These are phyloP conservation scores for Cladobotryum protrusum DNA, from an alignment of 2,329 filamentous ascomycete species.

Conservation along the genomic window DNA sequence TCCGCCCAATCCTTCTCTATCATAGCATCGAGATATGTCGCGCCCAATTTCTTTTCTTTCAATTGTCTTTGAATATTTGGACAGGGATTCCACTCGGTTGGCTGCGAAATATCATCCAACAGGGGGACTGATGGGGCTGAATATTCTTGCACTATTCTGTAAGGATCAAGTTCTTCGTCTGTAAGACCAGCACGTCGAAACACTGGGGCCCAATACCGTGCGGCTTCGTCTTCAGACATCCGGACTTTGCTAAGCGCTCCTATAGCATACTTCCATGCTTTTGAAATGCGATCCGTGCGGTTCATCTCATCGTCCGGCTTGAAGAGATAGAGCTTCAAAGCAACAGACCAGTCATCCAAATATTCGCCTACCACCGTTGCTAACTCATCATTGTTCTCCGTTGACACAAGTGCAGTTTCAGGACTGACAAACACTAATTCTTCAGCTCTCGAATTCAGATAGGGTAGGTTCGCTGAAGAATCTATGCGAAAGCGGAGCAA, in stretches of 20 bases:
- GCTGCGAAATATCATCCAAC: not conserved
- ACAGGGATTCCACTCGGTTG: slow-evolving; percentile 7
- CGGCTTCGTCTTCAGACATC: slow-evolving; percentile 6
- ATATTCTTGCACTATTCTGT: not conserved
- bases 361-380: not conserved
- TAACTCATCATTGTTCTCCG: not conserved
- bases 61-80: not conserved
- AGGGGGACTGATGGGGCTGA: not conserved
- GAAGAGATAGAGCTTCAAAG: slow-evolving; percentile 3
- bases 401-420: not conserved
- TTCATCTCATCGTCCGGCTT: not conserved
- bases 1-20: no score
- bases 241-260: slow-evolving; percentile 1
- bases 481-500: not conserved
- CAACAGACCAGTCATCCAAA: slow-evolving; percentile 3
- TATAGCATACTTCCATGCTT: slow-evolving; percentile 5
- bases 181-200: not conserved
- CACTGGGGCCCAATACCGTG: slow-evolving; percentile 2
- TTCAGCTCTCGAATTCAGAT: slow-evolving; percentile 1
- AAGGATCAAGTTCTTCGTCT: not conserved
- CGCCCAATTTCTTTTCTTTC: not conserved
- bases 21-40: slow-evolving; percentile 4
- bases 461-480: not conserved
- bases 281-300: not conserved
- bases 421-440: not conserved